Conservation (phyloP, 140 eudicot species). For the Anethum foeniculum region DNA sequence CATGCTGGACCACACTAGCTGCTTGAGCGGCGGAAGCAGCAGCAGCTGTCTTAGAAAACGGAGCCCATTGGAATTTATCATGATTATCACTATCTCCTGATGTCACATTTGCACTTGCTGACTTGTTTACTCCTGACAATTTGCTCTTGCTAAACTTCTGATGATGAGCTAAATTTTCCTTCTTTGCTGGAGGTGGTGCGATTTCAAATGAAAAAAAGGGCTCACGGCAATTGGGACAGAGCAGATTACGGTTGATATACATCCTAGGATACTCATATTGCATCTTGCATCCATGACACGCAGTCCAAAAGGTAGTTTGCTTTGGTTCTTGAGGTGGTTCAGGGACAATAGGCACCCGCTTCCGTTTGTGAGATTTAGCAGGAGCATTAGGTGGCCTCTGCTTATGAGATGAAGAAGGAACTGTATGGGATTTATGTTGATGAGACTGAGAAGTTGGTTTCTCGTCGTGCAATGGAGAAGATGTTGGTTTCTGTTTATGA, state of each 20-base stretch:
- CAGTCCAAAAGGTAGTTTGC: conserved; percentile 38
- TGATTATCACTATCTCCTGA: not conserved
- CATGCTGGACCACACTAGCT: conserved; percentile 42
- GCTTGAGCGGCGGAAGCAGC: conserved; percentile 35
- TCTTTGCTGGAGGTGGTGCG: conserved; percentile 19
- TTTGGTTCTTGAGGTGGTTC: conserved; percentile 13
- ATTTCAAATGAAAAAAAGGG: conserved; percentile 33
- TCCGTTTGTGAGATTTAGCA: conserved; percentile 11
- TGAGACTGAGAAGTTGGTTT: conserved; percentile 10
- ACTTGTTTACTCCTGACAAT: conserved; percentile 5
- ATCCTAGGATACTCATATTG: conserved; percentile 24
- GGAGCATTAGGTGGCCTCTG: conserved; percentile 14
- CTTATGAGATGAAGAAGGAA: conserved; percentile 11
- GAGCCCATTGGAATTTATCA: conserved; percentile 30
- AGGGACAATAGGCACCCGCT: conserved; percentile 9
- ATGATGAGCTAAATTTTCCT: not conserved
- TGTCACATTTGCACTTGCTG: not conserved
- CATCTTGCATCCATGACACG: conserved; percentile 28
- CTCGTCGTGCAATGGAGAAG: conserved; percentile 11
- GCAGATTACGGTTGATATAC: conserved; percentile 27
- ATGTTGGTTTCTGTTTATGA: not conserved
- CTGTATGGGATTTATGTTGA: conserved; percentile 8
- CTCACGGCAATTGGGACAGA: conserved; percentile 25
- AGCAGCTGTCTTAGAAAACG: conserved; percentile 30
- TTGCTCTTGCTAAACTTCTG: not conserved